A percentile compares a stretch with the other conserved stretches of the same genome.
phyloP scores from a whole-genome alignment of 2,329 filamentous ascomycete genomes.

The Cryoendolithus antarcticus region DNA sequence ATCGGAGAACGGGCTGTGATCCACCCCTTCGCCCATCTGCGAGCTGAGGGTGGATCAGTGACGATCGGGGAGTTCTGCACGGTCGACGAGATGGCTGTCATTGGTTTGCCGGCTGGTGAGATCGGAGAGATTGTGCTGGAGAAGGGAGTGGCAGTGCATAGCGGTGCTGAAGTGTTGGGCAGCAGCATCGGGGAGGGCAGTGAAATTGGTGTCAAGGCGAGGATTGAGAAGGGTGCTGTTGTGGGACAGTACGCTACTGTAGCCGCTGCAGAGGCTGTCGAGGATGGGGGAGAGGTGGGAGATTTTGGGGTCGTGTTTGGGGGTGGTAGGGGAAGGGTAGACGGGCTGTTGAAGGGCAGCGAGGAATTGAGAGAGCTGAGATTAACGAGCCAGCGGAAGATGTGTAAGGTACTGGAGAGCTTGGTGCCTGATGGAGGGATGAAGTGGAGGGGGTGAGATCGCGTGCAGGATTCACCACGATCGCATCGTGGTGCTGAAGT shows the following conservation, averaged over 20 bases:
- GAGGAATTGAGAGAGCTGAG: conserved; percentile 19
- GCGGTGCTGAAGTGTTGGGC: conserved; percentile 28
- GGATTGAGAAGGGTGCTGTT: conserved; percentile 24
- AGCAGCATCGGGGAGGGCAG: conserved; percentile 18
- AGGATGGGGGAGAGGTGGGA: conserved; percentile 25
- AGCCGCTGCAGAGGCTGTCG: conserved; percentile 24
- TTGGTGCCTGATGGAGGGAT: conserved; percentile 22
- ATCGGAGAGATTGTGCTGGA: conserved; percentile 3
- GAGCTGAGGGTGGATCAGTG: conserved; percentile 29
- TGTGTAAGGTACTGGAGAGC: conserved; percentile 20
- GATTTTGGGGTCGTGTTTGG: conserved; percentile 36
- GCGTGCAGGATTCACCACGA: too few relatives aligned
- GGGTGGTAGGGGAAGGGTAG: conserved; percentile 25
- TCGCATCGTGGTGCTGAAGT: too few relatives aligned
- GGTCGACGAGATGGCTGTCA: too few relatives aligned
- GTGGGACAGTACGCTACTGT: conserved; percentile 37
- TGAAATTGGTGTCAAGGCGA: conserved; percentile 19
- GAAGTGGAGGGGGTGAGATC: conserved; percentile 20
- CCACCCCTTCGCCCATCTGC: conserved; percentile 61
- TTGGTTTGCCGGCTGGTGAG: too few relatives aligned
- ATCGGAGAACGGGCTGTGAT: conserved; percentile 67
- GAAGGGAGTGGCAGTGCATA: conserved; percentile 32
- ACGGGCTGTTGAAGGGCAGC: conserved; percentile 25
- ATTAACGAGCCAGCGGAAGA: conserved; percentile 20
- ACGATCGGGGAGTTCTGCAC: conserved; percentile 39